These are phyloP conservation scores for Amanita fuliginea DNA, from an alignment of 768 basidiomycete species.

Conservation along the genomic window DNA sequence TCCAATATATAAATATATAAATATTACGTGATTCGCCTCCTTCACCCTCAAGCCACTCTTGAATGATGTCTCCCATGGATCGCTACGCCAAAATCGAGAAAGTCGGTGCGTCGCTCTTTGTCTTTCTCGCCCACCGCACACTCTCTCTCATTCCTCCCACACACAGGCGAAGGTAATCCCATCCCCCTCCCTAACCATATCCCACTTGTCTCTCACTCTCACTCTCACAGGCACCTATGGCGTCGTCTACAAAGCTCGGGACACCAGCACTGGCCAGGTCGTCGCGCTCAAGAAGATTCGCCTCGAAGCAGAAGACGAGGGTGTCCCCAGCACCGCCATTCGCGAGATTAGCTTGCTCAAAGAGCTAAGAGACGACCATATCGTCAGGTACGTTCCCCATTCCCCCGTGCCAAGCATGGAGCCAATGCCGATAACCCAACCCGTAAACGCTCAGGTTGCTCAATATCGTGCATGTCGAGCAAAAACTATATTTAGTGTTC, in stretches of 20 bases:
- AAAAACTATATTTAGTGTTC: slow-evolving; percentile 95
- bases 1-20: too few relatives aligned
- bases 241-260: slow-evolving; percentile 95
- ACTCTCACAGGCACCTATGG: slow-evolving; percentile 79
- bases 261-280: slow-evolving; percentile 64
- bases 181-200: background rate
- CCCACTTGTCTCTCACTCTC: background rate
- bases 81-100: slow-evolving; percentile 95
- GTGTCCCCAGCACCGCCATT: slow-evolving; percentile 96
- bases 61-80: slow-evolving; percentile 22
- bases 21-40: slow-evolving; percentile 17
- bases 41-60: slow-evolving; percentile 2
- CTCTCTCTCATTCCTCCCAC: background rate
- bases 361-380: slow-evolving; percentile 92
- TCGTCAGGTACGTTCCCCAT: slow-evolving; percentile 66
- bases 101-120: slow-evolving; percentile 66
- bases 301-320: slow-evolving; percentile 97
- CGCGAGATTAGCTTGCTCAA: slow-evolving; percentile 96
- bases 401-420: background rate
- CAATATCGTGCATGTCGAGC: slow-evolving; percentile 95
- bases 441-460: slow-evolving; percentile 50
- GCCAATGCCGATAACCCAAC: slow-evolving; percentile 1
- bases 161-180: slow-evolving; percentile 34
- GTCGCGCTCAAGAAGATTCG: slow-evolving; percentile 99
- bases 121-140: slow-evolving; percentile 9